These are phyloP conservation scores for Cryphonectria nitschkei DNA, from an alignment of 2,329 filamentous ascomycete species.

Conservation along the genomic window DNA sequence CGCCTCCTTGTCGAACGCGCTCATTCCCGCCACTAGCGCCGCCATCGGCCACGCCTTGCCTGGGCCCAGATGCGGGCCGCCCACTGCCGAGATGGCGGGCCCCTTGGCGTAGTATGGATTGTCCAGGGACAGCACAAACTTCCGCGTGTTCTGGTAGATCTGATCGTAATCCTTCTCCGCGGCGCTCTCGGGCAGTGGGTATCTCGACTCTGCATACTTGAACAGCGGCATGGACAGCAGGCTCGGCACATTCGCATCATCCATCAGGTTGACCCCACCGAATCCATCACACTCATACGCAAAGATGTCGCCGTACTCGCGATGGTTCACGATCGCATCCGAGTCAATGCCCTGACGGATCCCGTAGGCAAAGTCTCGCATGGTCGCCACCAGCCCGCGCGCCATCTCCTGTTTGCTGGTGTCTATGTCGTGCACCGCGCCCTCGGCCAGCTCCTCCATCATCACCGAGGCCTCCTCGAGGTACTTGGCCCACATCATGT, in stretches of 20 bases:
- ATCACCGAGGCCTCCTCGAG: constrained; percentile 57
- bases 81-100: constrained; percentile 70
- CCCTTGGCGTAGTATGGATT: constrained; percentile 81
- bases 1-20: constrained; percentile 40
- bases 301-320: constrained; percentile 69
- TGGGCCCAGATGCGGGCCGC: constrained; percentile 68
- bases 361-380: constrained; percentile 61
- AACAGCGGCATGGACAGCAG: constrained; percentile 68
- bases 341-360: constrained; percentile 71
- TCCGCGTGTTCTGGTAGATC: constrained; percentile 78
- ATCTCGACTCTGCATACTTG: constrained; percentile 48
- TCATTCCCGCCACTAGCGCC: constrained; percentile 56
- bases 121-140: constrained; percentile 73
- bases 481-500: constrained; percentile 72
- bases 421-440: constrained; percentile 34
- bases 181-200: constrained; percentile 10
- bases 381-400: constrained; percentile 51
- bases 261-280: constrained; percentile 68
- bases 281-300: constrained; percentile 80
- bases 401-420: constrained; percentile 41
- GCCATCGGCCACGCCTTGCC: constrained; percentile 62
- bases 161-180: constrained; percentile 53
- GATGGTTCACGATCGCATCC: constrained; percentile 68
- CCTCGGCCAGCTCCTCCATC: constrained; percentile 49
- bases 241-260: constrained; percentile 72